phyloP scores from a whole-genome alignment of 1,139 yeast genomes.

The Pichia sp. region DNA sequence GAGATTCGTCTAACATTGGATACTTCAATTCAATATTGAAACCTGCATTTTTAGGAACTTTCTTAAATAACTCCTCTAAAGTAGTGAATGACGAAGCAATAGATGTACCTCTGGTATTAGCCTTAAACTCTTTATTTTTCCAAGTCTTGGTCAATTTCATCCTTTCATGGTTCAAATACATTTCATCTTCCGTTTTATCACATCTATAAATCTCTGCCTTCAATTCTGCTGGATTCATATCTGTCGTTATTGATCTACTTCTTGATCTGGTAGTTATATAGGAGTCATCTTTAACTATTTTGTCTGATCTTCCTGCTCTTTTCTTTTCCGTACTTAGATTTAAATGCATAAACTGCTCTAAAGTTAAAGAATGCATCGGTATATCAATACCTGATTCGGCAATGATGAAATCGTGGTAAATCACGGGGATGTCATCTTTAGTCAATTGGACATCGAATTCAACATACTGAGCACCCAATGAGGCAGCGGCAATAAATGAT shows the following conservation, averaged over 20 bases:
- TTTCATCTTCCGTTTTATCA: slow-evolving; percentile 11
- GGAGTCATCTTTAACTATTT: slow-evolving; percentile 24
- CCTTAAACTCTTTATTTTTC: slow-evolving; percentile 83
- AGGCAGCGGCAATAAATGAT: slow-evolving; percentile 94
- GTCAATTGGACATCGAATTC: slow-evolving; percentile 97
- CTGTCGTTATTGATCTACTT: slow-evolving; percentile 18
- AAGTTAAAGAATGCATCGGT: slow-evolving; percentile 88
- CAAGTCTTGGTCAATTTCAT: slow-evolving; percentile 85
- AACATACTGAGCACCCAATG: slow-evolving; percentile 85
- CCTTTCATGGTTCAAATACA: slow-evolving; percentile 41
- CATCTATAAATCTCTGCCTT: background rate
- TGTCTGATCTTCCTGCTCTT: slow-evolving; percentile 9
- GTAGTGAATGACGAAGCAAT: slow-evolving; percentile 93
- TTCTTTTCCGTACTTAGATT: slow-evolving; percentile 26
- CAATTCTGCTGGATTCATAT: background rate
- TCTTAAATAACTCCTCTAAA: slow-evolving; percentile 71
- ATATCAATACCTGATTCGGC: slow-evolving; percentile 96
- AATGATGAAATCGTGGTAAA: slow-evolving; percentile 90
- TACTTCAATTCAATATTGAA: slow-evolving; percentile 93
- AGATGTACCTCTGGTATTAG: slow-evolving; percentile 81
- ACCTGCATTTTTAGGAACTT: slow-evolving; percentile 77
- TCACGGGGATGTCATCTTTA: slow-evolving; percentile 87
- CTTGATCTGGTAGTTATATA: slow-evolving; percentile 18
- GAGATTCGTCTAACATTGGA: slow-evolving; percentile 93
- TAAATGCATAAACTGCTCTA: slow-evolving; percentile 79